phyloP scores from a whole-genome alignment of 768 basidiomycete species.

The Postia placenta region DNA sequence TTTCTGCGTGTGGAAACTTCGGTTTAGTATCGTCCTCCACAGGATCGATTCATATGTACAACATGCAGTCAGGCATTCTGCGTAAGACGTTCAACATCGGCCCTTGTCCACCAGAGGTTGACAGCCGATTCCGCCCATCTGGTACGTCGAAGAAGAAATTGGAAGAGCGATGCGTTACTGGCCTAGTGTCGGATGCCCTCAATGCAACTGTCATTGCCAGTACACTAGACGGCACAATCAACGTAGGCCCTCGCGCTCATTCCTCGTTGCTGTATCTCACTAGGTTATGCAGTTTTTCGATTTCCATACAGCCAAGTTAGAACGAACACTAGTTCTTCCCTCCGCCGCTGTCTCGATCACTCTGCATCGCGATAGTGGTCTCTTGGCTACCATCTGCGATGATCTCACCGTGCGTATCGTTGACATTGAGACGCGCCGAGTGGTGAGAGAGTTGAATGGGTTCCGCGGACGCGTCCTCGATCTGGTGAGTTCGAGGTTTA shows the following conservation, averaged over 20 bases:
- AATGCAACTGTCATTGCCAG: constrained; percentile 78
- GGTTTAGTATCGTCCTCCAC: constrained; percentile 80
- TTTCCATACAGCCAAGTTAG: constrained; percentile 80
- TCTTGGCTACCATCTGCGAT: constrained; percentile 81
- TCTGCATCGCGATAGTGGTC: constrained; percentile 79
- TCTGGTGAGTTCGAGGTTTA: constrained; percentile 45
- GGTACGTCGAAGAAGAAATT: constrained; percentile 34
- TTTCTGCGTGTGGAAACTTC: constrained; percentile 95
- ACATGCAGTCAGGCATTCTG: constrained; percentile 90
- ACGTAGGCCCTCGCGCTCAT: constrained; percentile 47
- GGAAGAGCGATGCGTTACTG: constrained; percentile 59
- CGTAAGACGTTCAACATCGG: constrained; percentile 74
- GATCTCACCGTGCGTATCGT: constrained; percentile 81
- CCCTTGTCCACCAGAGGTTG: constrained; percentile 49
- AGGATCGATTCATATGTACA: constrained; percentile 86
- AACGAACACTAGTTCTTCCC: constrained; percentile 59
- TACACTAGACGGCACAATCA: constrained; percentile 84
- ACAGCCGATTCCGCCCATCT: constrained; percentile 30
- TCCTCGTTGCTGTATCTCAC: constrained; percentile 1
- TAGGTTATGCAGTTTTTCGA: constrained; percentile 76
- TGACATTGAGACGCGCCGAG: constrained; percentile 83
- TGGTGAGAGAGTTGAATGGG: constrained; percentile 86
- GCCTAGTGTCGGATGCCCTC: constrained; percentile 79
- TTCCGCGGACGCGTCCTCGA: constrained; percentile 86
- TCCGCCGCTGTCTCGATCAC: constrained; percentile 64